Conservation (phyloP, 495 filamentous ascomycete genomes). For the Cercophora newfieldiana region DNA sequence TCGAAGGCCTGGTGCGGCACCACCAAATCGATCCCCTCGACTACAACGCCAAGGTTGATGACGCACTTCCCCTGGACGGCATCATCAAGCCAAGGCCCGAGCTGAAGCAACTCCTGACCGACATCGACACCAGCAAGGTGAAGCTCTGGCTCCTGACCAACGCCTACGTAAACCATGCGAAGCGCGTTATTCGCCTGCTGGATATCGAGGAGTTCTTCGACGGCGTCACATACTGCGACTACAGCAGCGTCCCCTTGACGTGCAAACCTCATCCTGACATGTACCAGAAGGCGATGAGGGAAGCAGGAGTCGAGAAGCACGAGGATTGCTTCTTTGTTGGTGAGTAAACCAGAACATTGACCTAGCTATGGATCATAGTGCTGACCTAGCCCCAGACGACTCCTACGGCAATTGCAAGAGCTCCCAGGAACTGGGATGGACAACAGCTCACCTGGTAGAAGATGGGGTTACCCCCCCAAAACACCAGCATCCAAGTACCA, state of each 20-base stretch:
- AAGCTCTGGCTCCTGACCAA: constrained; percentile 95
- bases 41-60: constrained; percentile 93
- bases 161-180: constrained; percentile 86
- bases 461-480: constrained; percentile 59
- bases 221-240: constrained; percentile 92
- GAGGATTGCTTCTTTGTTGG: constrained; percentile 84
- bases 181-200: constrained; percentile 76
- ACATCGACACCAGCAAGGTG: constrained; percentile 77
- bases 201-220: constrained; percentile 87
- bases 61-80: constrained; percentile 84
- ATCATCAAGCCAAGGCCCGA: constrained; percentile 75
- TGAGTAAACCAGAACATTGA: constrained; percentile 40
- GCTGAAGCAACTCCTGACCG: constrained; percentile 72
- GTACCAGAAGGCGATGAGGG: constrained; percentile 76
- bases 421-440: constrained; percentile 77
- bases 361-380: neutral
- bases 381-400: constrained; percentile 62
- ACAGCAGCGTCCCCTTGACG: constrained; percentile 61
- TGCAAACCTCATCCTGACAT: constrained; percentile 86
- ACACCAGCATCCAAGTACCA: constrained; percentile 64
- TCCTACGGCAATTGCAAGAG: constrained; percentile 72
- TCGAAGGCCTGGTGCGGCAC: constrained; percentile 88
- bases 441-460: constrained; percentile 77
- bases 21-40: constrained; percentile 95
- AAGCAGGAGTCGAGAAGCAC: constrained; percentile 58